Percentiles rank a stretch among this genome's conserved stretches.
Evolutionary conservation across 225 moss, liverwort and hornwort species (phyloP).

Genomic region (Antitrichia curtipendula): DNA sequence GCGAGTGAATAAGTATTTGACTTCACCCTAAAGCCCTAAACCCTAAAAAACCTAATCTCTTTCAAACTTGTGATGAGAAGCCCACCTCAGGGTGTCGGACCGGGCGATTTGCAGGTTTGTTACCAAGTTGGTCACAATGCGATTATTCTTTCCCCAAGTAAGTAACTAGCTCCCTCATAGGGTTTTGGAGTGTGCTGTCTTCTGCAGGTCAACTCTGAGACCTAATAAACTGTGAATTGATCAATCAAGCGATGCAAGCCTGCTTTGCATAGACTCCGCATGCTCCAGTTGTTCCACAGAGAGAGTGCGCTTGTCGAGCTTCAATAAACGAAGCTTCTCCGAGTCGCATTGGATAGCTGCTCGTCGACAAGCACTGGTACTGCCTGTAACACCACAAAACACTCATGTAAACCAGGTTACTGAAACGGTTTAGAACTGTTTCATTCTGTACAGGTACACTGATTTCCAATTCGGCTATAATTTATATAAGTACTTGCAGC

Average conservation of each 20-base stretch:
- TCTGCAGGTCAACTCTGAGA: not conserved
- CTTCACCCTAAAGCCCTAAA: not conserved
- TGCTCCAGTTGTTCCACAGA: conserved; percentile 31
- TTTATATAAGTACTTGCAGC: not conserved
- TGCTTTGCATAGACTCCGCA: conserved; percentile 17
- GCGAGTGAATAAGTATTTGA: not conserved
- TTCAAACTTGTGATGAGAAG: not conserved
- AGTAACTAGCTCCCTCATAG: not conserved
- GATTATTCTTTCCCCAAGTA: not conserved
- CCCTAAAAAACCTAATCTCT: not conserved
- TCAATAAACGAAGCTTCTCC: conserved; percentile 42
- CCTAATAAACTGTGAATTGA: not conserved
- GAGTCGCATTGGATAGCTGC: conserved; percentile 36
- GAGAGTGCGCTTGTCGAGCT: conserved; percentile 23
- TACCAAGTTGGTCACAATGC: not conserved
- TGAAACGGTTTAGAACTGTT: not conserved
- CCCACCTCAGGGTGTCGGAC: not conserved
- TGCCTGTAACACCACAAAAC: conserved; percentile 18
- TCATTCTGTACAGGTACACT: not conserved
- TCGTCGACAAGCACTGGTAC: conserved; percentile 35
- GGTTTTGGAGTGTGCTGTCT: not conserved
- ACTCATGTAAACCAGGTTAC: not conserved
- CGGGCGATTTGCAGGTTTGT: not conserved
- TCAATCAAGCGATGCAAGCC: conserved; percentile 34
- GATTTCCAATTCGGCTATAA: not conserved